phyloP scores from a whole-genome alignment of 345 rosid species.

The Schrenkiella parvula region DNA sequence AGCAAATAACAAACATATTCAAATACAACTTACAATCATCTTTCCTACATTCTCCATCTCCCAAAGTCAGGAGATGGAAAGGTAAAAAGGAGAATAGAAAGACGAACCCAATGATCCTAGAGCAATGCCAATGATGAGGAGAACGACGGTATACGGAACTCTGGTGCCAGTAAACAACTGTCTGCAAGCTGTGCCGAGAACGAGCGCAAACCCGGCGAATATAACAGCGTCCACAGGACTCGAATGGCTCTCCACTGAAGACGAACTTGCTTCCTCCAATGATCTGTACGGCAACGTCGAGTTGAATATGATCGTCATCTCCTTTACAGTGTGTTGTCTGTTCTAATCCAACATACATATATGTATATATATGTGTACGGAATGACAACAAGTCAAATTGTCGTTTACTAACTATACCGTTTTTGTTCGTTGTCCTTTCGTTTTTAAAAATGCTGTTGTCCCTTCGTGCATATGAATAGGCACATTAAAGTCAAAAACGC shows the following conservation, averaged over 20 bases:
- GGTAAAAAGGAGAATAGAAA: too few species aligned
- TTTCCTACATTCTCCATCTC: background rate
- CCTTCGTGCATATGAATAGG: too few species aligned
- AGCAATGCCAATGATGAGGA: conserved; percentile 70
- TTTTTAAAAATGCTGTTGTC: too few species aligned
- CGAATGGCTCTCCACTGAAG: background rate
- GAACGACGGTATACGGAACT: conserved; percentile 88
- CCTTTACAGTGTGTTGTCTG: too few species aligned
- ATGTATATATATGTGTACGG: too few species aligned
- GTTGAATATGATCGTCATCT: conserved; percentile 30
- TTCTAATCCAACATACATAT: too few species aligned
- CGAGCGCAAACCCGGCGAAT: conserved; percentile 64
- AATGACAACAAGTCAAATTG: too few species aligned
- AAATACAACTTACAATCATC: background rate
- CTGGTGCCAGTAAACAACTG: conserved; percentile 74
- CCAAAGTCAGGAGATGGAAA: too few species aligned
- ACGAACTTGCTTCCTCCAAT: background rate
- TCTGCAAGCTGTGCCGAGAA: conserved; percentile 68
- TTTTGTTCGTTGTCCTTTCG: too few species aligned
- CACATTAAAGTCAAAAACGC: too few species aligned
- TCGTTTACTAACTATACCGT: too few species aligned
- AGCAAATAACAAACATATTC: background rate
- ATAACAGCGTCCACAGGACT: conserved; percentile 67
- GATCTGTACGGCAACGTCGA: conserved; percentile 4
- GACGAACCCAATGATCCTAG: conserved; percentile 87